A percentile compares a stretch with the other conserved stretches of the same genome.
These are phyloP conservation scores for Trematosphaeria pertusa DNA, from an alignment of 2,329 filamentous ascomycete species.

Conservation along the genomic window DNA sequence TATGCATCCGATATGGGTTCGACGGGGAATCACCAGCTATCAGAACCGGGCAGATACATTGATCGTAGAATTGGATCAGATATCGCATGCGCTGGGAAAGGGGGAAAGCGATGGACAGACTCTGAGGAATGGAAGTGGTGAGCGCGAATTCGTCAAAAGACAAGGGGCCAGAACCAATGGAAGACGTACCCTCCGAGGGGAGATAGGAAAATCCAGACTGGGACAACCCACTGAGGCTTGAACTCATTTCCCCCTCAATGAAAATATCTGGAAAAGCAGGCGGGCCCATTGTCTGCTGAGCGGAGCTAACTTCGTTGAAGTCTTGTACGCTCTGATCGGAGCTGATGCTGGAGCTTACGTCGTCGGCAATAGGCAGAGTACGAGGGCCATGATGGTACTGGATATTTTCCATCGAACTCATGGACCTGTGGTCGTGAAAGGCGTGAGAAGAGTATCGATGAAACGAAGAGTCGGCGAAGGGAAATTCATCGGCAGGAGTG, in stretches of 20 bases:
- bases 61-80: conserved; percentile 92
- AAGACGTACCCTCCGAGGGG: conserved; percentile 50
- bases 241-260: conserved; percentile 48
- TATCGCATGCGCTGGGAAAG: conserved; percentile 81
- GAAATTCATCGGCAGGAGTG: conserved; percentile 54
- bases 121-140: conserved; percentile 52
- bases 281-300: conserved; percentile 43
- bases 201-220: conserved; percentile 49
- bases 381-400: conserved; percentile 45
- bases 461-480: conserved; percentile 30
- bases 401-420: conserved; percentile 48
- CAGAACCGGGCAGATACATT: conserved; percentile 88
- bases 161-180: conserved; percentile 47
- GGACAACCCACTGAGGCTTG: conserved; percentile 44
- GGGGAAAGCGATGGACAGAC: conserved; percentile 60
- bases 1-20: conserved; percentile 86
- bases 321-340: conserved; percentile 55
- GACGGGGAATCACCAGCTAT: conserved; percentile 84
- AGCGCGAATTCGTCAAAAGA: conserved; percentile 47
- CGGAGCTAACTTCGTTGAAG: conserved; percentile 49
- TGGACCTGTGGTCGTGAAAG: conserved; percentile 42
- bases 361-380: conserved; percentile 47
- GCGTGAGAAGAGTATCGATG: conserved; percentile 39
- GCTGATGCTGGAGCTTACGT: conserved; percentile 55
- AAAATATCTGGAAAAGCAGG: conserved; percentile 48